Base-by-base conservation (phyloP, 2,329 filamentous ascomycete species). In the Colletotrichum lentis region DNA sequence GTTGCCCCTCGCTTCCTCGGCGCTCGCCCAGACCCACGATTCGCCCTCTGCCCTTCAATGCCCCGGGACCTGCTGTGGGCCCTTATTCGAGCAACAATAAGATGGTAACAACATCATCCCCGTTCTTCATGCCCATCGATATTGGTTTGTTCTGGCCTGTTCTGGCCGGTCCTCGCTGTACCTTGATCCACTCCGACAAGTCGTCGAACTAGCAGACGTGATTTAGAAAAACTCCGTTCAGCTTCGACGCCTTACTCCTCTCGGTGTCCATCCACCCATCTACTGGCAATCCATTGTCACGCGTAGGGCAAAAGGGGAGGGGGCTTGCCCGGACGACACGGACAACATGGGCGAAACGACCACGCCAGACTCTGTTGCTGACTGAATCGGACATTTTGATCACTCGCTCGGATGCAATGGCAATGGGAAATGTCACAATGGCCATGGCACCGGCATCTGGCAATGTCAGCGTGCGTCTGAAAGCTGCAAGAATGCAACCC, bases 321-420 rank as follows among this genome's bases (percentile, higher is more conserved):
- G 27, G 54, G 53, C 22, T 39, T 56, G 44, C 44, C 39, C 52
- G 64, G 44, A 46, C 64, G 64, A 27, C 60, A 31, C 64, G 60
- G 61, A 67, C 60, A 47, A 64, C 53, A 58, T 47, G 53, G 60
- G 46, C 53, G 53, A 67, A 24, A 67, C 60, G 64, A 60, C 52
- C 63, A 22, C 58, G 55, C n/a, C 63, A 43, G 50, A 62, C 20
- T 31, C 44, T 41, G 27, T 43, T 20, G 62, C 54, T 65, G 62
- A 65, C 62, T 65, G 65, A 43, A 41, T 39, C 49, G 57, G 47
- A 65, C 57, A 44, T 43, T 41, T 24, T 24, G 12, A 5, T 27
- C 49, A 24, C 3, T 31, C 52, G 27, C 43, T 57, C 63, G 64
- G 59, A 63, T 63, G 44, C 10, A 31, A 44, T 66, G 49, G 62